Base-by-base conservation (phyloP, 192 early-diverging fungal species). In the Linnemannia exigua region DNA sequence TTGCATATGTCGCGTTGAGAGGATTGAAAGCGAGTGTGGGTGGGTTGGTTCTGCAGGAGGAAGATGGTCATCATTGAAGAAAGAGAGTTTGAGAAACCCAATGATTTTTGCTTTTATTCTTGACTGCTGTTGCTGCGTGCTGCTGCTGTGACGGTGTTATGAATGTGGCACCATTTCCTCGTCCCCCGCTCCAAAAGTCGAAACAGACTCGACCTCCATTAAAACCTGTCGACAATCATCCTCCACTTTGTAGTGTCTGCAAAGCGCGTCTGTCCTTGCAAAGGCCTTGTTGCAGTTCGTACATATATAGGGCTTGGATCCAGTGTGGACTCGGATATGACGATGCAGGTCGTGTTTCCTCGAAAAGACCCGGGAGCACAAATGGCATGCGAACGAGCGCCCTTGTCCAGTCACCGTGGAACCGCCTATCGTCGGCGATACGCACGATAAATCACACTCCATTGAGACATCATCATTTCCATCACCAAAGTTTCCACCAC, bases 341-440 rank as follows among this genome's bases (percentile, higher is more conserved):
- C 95, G 93, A 86, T 95, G 95, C 38, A 96, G 88, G 75, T 96
- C 95, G 79, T 96, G 95, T 79, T 95, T 94, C 8, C 95, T 90
- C 14, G 94, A 91, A 81, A 96, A 96, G 37, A 92, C 88, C 41
- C 90, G 87, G 7, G 89, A 58, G 82, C 95, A 96, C 48, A 92
- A 87, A 52, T 91, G 89, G 89, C 92, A 93, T 1, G 84, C 75
- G 72, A 91, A 92, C 37, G 91, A 89, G 25, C 58, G 58, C 28
- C 58, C 58, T 33, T 63, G 58, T 28, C 58, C 58, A 63, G 8
- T 9, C 8, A 25, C 12, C 58, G 58, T 12, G 12, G 28, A 8
- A 2, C 58, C 58, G 12, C 58, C 28, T 63, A 3, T 9, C 4
- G 58, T 12, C 25, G 28, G 14, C 11, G 58, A 63, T 25, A 14